These are phyloP conservation scores for Nicotiana undulata DNA, from an alignment of 257 asterid genomes.

Conservation along the genomic window DNA sequence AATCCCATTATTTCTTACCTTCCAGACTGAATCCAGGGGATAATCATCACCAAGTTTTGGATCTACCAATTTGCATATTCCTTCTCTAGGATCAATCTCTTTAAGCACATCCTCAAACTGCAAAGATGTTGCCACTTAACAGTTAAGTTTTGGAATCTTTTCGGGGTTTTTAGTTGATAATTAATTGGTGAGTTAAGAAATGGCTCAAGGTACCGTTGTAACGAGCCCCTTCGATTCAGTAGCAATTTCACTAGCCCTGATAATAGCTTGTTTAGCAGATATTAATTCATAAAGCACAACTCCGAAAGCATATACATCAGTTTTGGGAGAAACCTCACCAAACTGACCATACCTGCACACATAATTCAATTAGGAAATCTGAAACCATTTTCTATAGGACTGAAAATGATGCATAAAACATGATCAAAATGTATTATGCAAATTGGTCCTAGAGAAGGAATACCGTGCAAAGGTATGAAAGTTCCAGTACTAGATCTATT, in stretches of 20 bases:
- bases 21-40: constrained; percentile 55
- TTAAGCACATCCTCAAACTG: constrained; percentile 70
- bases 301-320: constrained; percentile 82
- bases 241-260: constrained; percentile 43
- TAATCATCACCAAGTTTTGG: constrained; percentile 59
- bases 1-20: constrained; percentile 33
- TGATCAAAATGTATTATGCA: too few species aligned
- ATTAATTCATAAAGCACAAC: constrained; percentile 72
- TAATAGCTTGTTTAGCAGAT: constrained; percentile 70
- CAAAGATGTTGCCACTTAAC: neutral
- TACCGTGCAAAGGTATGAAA: too few species aligned
- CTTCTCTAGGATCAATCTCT: constrained; percentile 41
- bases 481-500: too few species aligned
- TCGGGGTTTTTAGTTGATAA: neutral
- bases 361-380: neutral
- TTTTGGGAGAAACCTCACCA: constrained; percentile 70
- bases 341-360: constrained; percentile 67
- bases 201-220: constrained; percentile 44
- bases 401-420: too few species aligned
- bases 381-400: too few species aligned
- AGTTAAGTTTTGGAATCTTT: neutral
- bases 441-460: too few species aligned
- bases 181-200: neutral
- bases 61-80: constrained; percentile 52
- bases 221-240: constrained; percentile 71